phyloP scores from a whole-genome alignment of 768 basidiomycete species.

The Kwoniella dejecticola region DNA sequence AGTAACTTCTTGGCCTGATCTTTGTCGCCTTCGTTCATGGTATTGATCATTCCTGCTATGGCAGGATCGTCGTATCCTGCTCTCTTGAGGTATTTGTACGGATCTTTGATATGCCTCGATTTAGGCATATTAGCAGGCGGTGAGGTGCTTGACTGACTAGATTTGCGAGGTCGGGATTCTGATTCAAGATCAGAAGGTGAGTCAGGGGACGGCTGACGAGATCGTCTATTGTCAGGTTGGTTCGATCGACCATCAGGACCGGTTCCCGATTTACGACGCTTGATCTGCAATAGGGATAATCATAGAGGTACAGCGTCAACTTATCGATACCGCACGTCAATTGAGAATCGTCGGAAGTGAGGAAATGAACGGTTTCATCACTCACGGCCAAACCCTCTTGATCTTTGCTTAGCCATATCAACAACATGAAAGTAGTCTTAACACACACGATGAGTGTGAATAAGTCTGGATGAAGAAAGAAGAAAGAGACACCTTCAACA shows the following conservation, averaged over 20 bases:
- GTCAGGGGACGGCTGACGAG: not conserved
- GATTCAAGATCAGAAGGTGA: not conserved
- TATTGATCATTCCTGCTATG: constrained; percentile 17
- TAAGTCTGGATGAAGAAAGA: constrained; percentile 41
- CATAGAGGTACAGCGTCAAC: too few species aligned
- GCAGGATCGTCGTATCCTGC: constrained; percentile 15
- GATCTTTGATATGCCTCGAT: constrained; percentile 2
- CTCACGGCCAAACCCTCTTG: constrained; percentile 16
- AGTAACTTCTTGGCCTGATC: constrained; percentile 4
- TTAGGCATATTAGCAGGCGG: constrained; percentile 7
- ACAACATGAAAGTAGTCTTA: constrained; percentile 30
- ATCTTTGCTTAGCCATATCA: constrained; percentile 14
- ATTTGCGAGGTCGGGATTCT: not conserved
- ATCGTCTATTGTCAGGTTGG: too few species aligned
- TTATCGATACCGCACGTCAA: not conserved
- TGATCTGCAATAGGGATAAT: too few species aligned
- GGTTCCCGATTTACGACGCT: too few species aligned
- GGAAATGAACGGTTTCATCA: not conserved
- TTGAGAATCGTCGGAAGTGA: not conserved
- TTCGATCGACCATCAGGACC: too few species aligned
- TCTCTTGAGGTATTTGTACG: constrained; percentile 3
- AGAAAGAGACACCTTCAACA: constrained; percentile 28
- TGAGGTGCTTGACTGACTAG: not conserved
- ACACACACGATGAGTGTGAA: constrained; percentile 42
- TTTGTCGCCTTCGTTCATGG: constrained; percentile 11